A percentile compares a stretch with the other conserved stretches of the same genome.
phyloP scores from a whole-genome alignment of 2,329 filamentous ascomycete genomes.

The Penicillium concentricum region DNA sequence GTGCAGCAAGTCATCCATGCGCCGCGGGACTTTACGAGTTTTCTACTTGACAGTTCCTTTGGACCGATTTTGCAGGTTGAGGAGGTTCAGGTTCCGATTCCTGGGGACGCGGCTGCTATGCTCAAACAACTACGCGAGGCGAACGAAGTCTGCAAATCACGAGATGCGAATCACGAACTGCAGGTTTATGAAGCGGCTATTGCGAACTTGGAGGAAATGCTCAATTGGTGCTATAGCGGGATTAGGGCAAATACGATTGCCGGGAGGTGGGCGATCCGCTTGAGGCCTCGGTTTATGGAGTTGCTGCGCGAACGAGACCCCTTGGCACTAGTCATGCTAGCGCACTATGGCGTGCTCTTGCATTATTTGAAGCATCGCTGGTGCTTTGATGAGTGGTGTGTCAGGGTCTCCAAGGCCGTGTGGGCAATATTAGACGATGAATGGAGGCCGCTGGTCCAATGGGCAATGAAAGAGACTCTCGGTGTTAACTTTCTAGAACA shows the following conservation, averaged over 20 bases:
- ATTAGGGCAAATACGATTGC: slow-evolving; percentile 54
- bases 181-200: slow-evolving; percentile 26
- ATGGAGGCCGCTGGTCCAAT: slow-evolving; percentile 32
- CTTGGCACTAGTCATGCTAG: slow-evolving; percentile 55
- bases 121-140: slow-evolving; percentile 27
- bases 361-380: slow-evolving; percentile 58
- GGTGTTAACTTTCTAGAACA: slow-evolving; percentile 24
- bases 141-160: slow-evolving; percentile 24
- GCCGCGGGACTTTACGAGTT: slow-evolving; percentile 20
- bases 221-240: slow-evolving; percentile 30
- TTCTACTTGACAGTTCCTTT: slow-evolving; percentile 29
- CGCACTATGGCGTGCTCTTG: slow-evolving; percentile 62
- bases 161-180: slow-evolving; percentile 24
- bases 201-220: slow-evolving; percentile 28
- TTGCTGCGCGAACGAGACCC: slow-evolving; percentile 38
- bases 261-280: slow-evolving; percentile 39
- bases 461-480: slow-evolving; percentile 33
- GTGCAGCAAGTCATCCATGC: slow-evolving; percentile 34
- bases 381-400: slow-evolving; percentile 67
- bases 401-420: slow-evolving; percentile 65
- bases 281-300: slow-evolving; percentile 36
- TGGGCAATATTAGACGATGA: slow-evolving; percentile 32
- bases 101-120: slow-evolving; percentile 19
- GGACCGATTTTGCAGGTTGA: slow-evolving; percentile 28
- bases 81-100: slow-evolving; percentile 20